Evolutionary conservation across 139 green algal genomes (phyloP).

Genomic region (Chlorella sp.): DNA sequence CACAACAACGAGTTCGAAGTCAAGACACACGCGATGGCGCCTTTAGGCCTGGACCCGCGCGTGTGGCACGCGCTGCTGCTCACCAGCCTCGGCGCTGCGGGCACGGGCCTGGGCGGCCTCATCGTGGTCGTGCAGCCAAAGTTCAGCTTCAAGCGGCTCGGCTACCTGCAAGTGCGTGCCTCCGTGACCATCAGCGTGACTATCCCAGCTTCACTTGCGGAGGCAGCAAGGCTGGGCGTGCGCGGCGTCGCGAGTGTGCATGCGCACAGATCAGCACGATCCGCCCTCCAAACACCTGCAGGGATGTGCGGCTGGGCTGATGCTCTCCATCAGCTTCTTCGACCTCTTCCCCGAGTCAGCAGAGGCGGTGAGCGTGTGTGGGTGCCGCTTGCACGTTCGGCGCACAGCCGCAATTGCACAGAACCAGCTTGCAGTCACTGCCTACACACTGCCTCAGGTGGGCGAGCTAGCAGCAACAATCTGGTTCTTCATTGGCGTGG

Average conservation of each 20-base stretch:
- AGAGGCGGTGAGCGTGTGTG: conserved; percentile 54
- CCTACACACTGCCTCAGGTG: conserved; percentile 50
- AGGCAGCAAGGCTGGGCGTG: too few relatives aligned
- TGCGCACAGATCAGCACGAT: background rate
- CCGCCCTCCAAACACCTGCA: too few relatives aligned
- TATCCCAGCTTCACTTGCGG: too few relatives aligned
- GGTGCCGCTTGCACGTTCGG: too few relatives aligned
- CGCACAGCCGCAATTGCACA: too few relatives aligned
- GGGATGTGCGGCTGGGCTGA: conserved; percentile 65
- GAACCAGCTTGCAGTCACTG: conserved; percentile 35
- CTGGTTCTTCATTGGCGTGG: conserved; percentile 32
- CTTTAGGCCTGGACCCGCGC: conserved; percentile 7
- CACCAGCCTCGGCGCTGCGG: conserved; percentile 43
- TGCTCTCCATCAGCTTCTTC: conserved; percentile 68
- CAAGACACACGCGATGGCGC: background rate
- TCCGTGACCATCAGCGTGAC: too few relatives aligned
- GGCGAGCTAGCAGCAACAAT: background rate
- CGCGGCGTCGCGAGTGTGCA: background rate
- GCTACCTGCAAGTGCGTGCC: conserved; percentile 51
- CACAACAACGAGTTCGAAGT: too few relatives aligned
- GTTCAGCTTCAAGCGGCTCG: conserved; percentile 51
- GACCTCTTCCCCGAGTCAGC: conserved; percentile 62
- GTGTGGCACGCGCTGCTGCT: conserved; percentile 32
- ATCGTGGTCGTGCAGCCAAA: conserved; percentile 57
- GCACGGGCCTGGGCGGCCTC: conserved; percentile 56